Evolutionary conservation across 2,329 filamentous ascomycete species (phyloP).

Genomic region (Neocucurbitaria cava): DNA sequence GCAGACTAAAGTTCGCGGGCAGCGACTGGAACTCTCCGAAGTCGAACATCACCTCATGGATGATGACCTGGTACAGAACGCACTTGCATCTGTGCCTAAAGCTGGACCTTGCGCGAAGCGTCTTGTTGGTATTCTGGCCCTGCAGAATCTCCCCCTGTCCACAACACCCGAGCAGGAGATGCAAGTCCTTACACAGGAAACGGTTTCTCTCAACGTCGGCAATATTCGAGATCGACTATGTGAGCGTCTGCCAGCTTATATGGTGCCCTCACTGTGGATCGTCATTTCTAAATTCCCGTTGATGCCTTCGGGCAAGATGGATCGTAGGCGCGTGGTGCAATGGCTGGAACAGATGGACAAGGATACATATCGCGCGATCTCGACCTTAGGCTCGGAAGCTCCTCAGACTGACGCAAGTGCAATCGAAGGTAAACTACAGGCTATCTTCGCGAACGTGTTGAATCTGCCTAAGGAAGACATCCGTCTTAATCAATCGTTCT

Average conservation of each 20-base stretch:
- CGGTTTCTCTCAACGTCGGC: slow-evolving; percentile 28
- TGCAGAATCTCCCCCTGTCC: slow-evolving; percentile 23
- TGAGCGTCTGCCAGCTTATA: slow-evolving; percentile 41
- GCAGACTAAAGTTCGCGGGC: slow-evolving; percentile 52
- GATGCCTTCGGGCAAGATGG: slow-evolving; percentile 43
- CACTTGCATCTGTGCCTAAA: slow-evolving; percentile 36
- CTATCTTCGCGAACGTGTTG: slow-evolving; percentile 39
- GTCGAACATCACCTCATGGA: slow-evolving; percentile 53
- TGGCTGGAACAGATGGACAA: slow-evolving; percentile 41
- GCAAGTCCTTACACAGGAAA: slow-evolving; percentile 29
- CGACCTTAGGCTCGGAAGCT: slow-evolving; percentile 27
- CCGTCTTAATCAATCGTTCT: slow-evolving; percentile 42
- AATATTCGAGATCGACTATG: slow-evolving; percentile 37
- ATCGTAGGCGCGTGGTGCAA: slow-evolving; percentile 35
- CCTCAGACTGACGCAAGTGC: slow-evolving; percentile 18
- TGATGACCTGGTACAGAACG: slow-evolving; percentile 36
- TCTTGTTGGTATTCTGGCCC: slow-evolving; percentile 37
- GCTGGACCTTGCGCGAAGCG: slow-evolving; percentile 40
- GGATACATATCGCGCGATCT: slow-evolving; percentile 36
- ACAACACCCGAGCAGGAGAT: slow-evolving; percentile 9
- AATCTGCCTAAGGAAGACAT: slow-evolving; percentile 36
- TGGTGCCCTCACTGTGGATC: slow-evolving; percentile 44
- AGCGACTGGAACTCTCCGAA: slow-evolving; percentile 54
- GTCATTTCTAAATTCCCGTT: slow-evolving; percentile 38
- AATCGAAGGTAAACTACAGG: slow-evolving; percentile 36